Conservation (phyloP, 2,329 filamentous ascomycete genomes). For the Elsinoe fawcettii region DNA sequence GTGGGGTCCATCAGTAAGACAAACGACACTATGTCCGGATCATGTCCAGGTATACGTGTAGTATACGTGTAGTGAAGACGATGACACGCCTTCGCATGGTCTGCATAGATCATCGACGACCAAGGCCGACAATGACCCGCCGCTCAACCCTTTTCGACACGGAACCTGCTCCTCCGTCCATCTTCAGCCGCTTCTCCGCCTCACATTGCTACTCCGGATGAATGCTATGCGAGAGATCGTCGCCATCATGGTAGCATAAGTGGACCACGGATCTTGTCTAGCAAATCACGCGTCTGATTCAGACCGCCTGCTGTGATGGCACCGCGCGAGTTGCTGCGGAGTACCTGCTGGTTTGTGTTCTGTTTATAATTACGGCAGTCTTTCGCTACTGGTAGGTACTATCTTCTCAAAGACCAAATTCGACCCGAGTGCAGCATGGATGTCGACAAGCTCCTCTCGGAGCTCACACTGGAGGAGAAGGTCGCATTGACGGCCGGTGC, state of each 20-base stretch:
- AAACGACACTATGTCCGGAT: too few relatives aligned
- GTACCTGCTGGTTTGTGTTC: not conserved
- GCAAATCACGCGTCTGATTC: not conserved
- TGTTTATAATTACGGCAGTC: not conserved
- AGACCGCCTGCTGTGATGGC: not conserved
- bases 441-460: not conserved
- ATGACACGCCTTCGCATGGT: too few relatives aligned
- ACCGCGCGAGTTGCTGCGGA: not conserved
- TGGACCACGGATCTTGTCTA: not conserved
- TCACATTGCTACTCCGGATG: not conserved
- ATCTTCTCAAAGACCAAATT: not conserved
- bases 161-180: not conserved
- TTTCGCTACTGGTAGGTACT: not conserved
- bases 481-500: slow-evolving; percentile 3
- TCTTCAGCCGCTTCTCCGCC: not conserved
- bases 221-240: not conserved
- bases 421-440: not conserved
- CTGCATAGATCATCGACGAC: not conserved
- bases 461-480: slow-evolving; percentile 10
- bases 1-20: too few relatives aligned
- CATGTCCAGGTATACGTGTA: too few relatives aligned
- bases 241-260: not conserved
- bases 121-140: not conserved
- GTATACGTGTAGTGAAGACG: too few relatives aligned
- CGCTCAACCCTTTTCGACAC: not conserved